Percentiles rank a stretch among this genome's conserved stretches.
Evolutionary conservation across 2,329 filamentous ascomycete species (phyloP).

Genomic region (Stemphylium beticola): DNA sequence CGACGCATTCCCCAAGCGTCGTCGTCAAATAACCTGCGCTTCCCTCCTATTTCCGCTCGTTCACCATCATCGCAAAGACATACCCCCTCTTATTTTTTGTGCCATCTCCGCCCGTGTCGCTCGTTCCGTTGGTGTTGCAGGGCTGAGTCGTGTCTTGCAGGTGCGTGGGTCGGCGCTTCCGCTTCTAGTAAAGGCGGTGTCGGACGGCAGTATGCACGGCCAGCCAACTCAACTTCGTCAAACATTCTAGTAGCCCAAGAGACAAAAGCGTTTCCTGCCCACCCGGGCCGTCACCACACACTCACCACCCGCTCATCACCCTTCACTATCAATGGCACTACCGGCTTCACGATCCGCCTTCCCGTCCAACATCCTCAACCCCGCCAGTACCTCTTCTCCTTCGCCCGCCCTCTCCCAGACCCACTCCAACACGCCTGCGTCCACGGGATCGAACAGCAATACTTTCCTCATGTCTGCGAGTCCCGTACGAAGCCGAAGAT

Average conservation of each 20-base stretch:
- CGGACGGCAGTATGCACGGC: conserved; percentile 16
- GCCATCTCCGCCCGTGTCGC: background rate
- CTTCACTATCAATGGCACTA: conserved; percentile 40
- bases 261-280: conserved; percentile 29
- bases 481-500: conserved; percentile 61
- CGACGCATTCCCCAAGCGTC: background rate
- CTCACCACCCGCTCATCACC: conserved; percentile 13
- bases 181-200: conserved; percentile 15
- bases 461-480: conserved; percentile 88
- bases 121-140: conserved; percentile 4
- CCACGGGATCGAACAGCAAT: conserved; percentile 68
- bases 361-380: conserved; percentile 26
- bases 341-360: conserved; percentile 26
- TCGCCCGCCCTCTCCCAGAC: conserved; percentile 51
- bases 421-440: conserved; percentile 54
- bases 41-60: background rate
- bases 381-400: conserved; percentile 43
- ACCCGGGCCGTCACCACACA: conserved; percentile 24
- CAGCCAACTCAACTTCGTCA: conserved; percentile 25
- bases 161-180: conserved; percentile 21
- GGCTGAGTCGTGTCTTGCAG: conserved; percentile 13
- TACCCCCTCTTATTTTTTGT: background rate
- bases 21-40: background rate
- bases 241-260: conserved; percentile 27
- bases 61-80: background rate